A percentile compares a stretch with the other conserved stretches of the same genome.
These are phyloP conservation scores for Westerdykella ornata DNA, from an alignment of 2,329 filamentous ascomycete species.

Conservation along the genomic window DNA sequence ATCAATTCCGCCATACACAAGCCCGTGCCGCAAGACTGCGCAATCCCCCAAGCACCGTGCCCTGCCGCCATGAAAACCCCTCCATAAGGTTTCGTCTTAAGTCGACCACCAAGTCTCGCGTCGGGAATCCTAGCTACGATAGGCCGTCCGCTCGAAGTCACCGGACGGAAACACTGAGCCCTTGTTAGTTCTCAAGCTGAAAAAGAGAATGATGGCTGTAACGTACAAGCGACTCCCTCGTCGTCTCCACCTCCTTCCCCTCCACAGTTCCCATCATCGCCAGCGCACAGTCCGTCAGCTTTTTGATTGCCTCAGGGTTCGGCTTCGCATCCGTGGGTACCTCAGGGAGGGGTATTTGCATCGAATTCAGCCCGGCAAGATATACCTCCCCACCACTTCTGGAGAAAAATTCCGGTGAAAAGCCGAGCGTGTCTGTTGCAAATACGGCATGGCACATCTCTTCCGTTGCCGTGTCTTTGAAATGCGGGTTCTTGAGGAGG, in stretches of 20 bases:
- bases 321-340: slow-evolving; percentile 47
- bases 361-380: slow-evolving; percentile 63
- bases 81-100: slow-evolving; percentile 45
- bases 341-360: slow-evolving; percentile 53
- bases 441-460: slow-evolving; percentile 62
- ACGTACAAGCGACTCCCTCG: slow-evolving; percentile 53
- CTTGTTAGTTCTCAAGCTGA: slow-evolving; percentile 6
- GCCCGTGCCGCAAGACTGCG: slow-evolving; percentile 57
- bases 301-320: slow-evolving; percentile 44
- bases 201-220: neutral
- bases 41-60: slow-evolving; percentile 67
- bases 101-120: slow-evolving; percentile 46
- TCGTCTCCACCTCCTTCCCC: slow-evolving; percentile 52
- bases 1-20: slow-evolving; percentile 65
- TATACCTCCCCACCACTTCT: slow-evolving; percentile 63
- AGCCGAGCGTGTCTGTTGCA: slow-evolving; percentile 51
- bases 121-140: slow-evolving; percentile 56
- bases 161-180: slow-evolving; percentile 60
- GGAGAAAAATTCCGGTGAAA: slow-evolving; percentile 66
- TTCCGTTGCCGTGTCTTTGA: slow-evolving; percentile 42
- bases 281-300: slow-evolving; percentile 46
- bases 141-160: slow-evolving; percentile 58
- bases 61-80: slow-evolving; percentile 66
- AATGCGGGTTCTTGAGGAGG: slow-evolving; percentile 56
- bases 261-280: slow-evolving; percentile 43